Evolutionary conservation across 2,329 filamentous ascomycete species (phyloP).

Genomic region (Cladophialophora bantiana): DNA sequence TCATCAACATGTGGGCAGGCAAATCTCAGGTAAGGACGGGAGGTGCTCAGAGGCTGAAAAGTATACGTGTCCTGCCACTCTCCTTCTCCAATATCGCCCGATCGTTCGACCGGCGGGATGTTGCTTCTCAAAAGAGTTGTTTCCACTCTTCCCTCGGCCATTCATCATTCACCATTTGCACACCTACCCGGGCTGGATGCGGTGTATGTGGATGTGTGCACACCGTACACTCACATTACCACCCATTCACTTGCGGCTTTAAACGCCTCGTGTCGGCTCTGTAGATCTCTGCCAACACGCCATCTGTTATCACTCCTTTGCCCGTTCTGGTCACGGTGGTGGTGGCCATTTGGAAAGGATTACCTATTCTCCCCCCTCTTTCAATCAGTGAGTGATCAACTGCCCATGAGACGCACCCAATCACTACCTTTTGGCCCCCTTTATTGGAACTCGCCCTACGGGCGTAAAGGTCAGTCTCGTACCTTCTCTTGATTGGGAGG

Average conservation of each 20-base stretch:
- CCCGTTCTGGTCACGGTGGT: background rate
- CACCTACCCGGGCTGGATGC: no score
- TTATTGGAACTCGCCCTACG: slow-evolving; percentile 1
- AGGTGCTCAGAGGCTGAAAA: background rate
- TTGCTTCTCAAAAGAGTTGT: background rate
- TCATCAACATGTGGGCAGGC: background rate
- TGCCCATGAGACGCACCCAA: slow-evolving; percentile 11
- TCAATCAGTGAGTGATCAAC: background rate
- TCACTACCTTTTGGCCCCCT: slow-evolving; percentile 13
- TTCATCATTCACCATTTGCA: background rate
- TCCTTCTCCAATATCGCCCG: slow-evolving; percentile 2
- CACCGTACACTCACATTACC: background rate
- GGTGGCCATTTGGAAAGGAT: slow-evolving; percentile 1
- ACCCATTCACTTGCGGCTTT: background rate
- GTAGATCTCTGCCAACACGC: slow-evolving; percentile 7
- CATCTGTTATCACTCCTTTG: background rate
- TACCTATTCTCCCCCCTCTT: background rate
- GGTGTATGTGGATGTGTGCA: background rate
- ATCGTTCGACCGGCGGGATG: background rate
- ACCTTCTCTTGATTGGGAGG: background rate
- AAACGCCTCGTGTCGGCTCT: background rate
- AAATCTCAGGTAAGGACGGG: background rate
- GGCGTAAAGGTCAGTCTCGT: background rate
- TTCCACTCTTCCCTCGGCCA: background rate
- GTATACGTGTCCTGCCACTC: background rate